Evolutionary conservation across 2,329 filamentous ascomycete genomes (phyloP).

Genomic region (Lasiodiplodia sp.): DNA sequence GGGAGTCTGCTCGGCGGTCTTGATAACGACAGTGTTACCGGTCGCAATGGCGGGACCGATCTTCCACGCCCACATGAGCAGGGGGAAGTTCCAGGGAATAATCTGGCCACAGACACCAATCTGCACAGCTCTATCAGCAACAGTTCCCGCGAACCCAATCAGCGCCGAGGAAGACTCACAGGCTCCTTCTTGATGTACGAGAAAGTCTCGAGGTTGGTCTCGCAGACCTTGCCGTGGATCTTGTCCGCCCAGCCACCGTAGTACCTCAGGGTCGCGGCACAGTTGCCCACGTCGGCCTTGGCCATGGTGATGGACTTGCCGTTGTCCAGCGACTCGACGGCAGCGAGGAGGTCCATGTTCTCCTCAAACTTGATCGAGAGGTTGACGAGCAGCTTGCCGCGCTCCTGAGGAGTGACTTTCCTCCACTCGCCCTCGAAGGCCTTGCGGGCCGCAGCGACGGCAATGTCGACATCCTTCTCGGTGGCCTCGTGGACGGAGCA

Average conservation of each 20-base stretch:
- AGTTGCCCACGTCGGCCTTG: constrained; percentile 74
- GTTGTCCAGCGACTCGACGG: constrained; percentile 88
- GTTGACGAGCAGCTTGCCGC: constrained; percentile 74
- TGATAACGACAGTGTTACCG: constrained; percentile 76
- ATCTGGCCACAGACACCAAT: constrained; percentile 85
- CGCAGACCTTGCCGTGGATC: constrained; percentile 85
- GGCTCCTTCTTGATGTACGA: constrained; percentile 85
- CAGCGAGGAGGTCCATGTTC: constrained; percentile 76
- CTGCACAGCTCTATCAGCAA: constrained; percentile 45
- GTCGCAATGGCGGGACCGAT: constrained; percentile 75
- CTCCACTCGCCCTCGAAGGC: constrained; percentile 80
- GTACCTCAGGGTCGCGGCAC: constrained; percentile 78
- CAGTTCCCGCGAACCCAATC: neutral
- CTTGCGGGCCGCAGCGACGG: constrained; percentile 84
- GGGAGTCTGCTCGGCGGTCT: constrained; percentile 79
- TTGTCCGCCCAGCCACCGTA: constrained; percentile 94
- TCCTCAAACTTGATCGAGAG: constrained; percentile 83
- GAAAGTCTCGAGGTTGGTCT: constrained; percentile 79
- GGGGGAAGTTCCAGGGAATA: constrained; percentile 88
- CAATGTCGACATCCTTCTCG: constrained; percentile 83
- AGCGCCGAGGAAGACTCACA: constrained; percentile 46
- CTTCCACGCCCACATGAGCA: constrained; percentile 86
- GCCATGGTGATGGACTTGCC: constrained; percentile 82
- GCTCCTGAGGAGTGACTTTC: constrained; percentile 71
- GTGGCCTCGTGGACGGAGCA: constrained; percentile 82